Evolutionary conservation across 768 basidiomycete genomes (phyloP).

Genomic region (Tephrocybe sp.): DNA sequence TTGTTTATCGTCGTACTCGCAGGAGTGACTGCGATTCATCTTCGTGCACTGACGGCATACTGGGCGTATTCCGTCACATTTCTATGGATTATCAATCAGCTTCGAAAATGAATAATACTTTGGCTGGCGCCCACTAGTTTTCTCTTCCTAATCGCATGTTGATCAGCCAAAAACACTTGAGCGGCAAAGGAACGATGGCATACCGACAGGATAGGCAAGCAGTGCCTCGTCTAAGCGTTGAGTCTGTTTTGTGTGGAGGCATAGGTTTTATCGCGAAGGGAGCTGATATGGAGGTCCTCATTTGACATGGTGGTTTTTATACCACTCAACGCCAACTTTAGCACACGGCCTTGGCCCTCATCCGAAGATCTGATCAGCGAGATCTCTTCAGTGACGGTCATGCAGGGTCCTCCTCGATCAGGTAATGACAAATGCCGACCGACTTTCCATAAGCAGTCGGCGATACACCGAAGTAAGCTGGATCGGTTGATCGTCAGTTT

Average conservation of each 20-base stretch:
- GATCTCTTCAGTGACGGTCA: conserved; percentile 2
- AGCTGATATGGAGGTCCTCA: background rate
- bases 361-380: conserved; percentile 7
- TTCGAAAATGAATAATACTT: background rate
- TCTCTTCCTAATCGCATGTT: conserved; percentile 29
- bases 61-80: conserved; percentile 60
- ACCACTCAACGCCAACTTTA: background rate
- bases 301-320: conserved; percentile 5
- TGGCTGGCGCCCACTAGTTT: conserved; percentile 34
- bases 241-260: conserved; percentile 20
- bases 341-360: conserved; percentile 5
- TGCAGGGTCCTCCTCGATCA: conserved; percentile 5
- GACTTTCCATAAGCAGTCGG: conserved; percentile 7
- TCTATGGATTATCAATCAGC: conserved; percentile 31
- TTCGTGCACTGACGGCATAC: conserved; percentile 54
- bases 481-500: background rate
- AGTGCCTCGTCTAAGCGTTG: conserved; percentile 34
- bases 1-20: conserved; percentile 59
- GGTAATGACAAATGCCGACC: conserved; percentile 7
- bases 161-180: background rate
- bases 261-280: conserved; percentile 3
- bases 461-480: background rate
- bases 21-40: conserved; percentile 48
- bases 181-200: conserved; percentile 8
- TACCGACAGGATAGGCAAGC: conserved; percentile 45